These are phyloP conservation scores for Rhizoctonia solani DNA, from an alignment of 1,284 basidiomycete species.

Conservation along the genomic window DNA sequence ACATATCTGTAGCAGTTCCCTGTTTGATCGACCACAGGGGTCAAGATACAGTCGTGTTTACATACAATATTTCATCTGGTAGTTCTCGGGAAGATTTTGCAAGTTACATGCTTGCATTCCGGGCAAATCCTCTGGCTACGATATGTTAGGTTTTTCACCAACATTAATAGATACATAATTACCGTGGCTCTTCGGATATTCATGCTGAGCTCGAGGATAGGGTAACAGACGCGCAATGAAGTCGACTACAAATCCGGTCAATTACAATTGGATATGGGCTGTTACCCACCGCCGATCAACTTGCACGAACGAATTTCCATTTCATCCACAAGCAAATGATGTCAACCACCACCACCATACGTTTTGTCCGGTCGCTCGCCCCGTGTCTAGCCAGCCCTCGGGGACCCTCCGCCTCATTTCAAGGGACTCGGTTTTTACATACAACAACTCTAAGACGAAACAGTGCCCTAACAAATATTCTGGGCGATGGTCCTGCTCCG, in stretches of 20 bases:
- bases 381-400: not conserved
- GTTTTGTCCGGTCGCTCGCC: not conserved
- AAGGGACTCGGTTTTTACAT: not conserved
- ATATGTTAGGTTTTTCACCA: not conserved
- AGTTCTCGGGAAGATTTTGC: slow-evolving; percentile 86
- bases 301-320: not conserved
- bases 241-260: not conserved
- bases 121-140: slow-evolving; percentile 63
- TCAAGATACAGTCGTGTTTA: slow-evolving; percentile 35
- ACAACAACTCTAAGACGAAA: not conserved
- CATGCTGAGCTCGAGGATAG: slow-evolving; percentile 5
- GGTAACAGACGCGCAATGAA: not conserved
- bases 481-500: slow-evolving; percentile 68
- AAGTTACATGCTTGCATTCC: slow-evolving; percentile 94
- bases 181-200: slow-evolving; percentile 39
- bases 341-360: slow-evolving; percentile 12
- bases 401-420: not conserved
- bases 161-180: not conserved
- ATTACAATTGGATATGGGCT: no score
- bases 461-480: slow-evolving; percentile 63
- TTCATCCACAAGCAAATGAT: slow-evolving; percentile 4
- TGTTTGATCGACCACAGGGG: not conserved
- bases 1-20: slow-evolving; percentile 66
- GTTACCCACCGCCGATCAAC: slow-evolving; percentile 8
- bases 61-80: slow-evolving; percentile 85